phyloP scores from a whole-genome alignment of 23 red algal species.

The Cyanidium caldarium region DNA sequence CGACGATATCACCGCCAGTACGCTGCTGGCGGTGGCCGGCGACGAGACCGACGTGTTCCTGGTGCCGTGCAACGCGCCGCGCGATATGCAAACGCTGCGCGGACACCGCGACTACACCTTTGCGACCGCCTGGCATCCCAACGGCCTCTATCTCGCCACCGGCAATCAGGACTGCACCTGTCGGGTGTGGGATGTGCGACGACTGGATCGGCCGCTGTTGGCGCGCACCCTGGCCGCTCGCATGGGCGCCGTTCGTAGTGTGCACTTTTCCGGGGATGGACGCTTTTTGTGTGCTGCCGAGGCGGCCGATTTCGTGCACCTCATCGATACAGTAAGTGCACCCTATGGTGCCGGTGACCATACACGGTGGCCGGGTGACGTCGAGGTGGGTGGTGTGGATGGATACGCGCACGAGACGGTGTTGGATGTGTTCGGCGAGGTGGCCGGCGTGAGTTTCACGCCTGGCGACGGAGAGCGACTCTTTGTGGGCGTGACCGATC shows the following conservation, averaged over 20 bases:
- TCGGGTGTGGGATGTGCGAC: constrained; percentile 69
- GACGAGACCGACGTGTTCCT: constrained; percentile 39
- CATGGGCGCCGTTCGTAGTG: constrained; percentile 46
- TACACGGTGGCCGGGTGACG: no score
- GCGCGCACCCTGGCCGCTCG: constrained; percentile 30
- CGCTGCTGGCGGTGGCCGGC: constrained; percentile 46
- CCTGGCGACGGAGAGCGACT: constrained; percentile 29
- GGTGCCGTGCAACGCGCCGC: constrained; percentile 28
- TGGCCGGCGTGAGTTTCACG: constrained; percentile 45
- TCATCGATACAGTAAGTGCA: no score
- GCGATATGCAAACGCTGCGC: constrained; percentile 21
- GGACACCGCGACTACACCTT: constrained; percentile 75
- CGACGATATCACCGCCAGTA: constrained; percentile 16
- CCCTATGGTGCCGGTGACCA: constrained; percentile 25
- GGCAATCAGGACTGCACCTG: constrained; percentile 79
- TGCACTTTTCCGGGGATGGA: constrained; percentile 59
- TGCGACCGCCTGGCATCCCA: constrained; percentile 76
- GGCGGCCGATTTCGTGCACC: constrained; percentile 70
- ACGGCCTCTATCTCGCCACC: constrained; percentile 57
- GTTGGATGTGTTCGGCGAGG: constrained; percentile 73
- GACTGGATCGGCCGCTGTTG: background rate
- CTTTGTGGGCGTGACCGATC: constrained; percentile 54
- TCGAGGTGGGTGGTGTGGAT: background rate
- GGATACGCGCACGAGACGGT: constrained; percentile 41
- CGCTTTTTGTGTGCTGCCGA: constrained; percentile 57